Evolutionary conservation across 1,284 basidiomycete genomes (phyloP).

Genomic region (Cryptococcus maquisensis): DNA sequence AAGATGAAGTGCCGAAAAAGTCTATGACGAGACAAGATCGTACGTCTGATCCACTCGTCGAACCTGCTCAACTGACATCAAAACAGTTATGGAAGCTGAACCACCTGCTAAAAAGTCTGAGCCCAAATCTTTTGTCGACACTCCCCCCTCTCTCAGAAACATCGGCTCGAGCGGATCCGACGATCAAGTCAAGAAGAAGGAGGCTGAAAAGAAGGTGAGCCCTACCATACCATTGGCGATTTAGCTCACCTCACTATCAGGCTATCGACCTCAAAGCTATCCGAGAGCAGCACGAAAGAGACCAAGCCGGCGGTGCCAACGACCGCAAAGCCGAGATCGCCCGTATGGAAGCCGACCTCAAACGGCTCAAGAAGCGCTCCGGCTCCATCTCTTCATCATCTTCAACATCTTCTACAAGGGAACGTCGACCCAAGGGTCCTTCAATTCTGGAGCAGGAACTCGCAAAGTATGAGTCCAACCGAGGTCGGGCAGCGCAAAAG

Average conservation of each 20-base stretch:
- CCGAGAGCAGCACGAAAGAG: constrained; percentile 65
- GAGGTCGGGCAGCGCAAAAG: constrained; percentile 57
- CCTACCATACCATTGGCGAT: not conserved
- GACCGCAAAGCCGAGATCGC: constrained; percentile 72
- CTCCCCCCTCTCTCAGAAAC: constrained; percentile 26
- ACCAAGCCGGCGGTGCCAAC: constrained; percentile 60
- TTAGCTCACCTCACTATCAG: constrained; percentile 2
- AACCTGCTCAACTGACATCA: not conserved
- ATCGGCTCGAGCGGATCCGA: constrained; percentile 4
- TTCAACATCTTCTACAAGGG: constrained; percentile 29
- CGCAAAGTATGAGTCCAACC: constrained; percentile 66
- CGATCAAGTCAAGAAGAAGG: constrained; percentile 40
- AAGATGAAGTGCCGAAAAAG: constrained; percentile 58
- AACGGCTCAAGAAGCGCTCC: constrained; percentile 56
- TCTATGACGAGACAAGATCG: constrained; percentile 73
- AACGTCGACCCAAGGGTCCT: constrained; percentile 51
- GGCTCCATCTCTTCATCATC: constrained; percentile 42
- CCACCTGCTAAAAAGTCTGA: constrained; percentile 18
- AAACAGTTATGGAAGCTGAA: constrained; percentile 55
- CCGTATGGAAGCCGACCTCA: constrained; percentile 80
- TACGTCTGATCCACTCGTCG: constrained; percentile 50
- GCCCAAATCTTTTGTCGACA: constrained; percentile 21
- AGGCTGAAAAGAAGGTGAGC: constrained; percentile 38
- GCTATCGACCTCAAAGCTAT: constrained; percentile 61
- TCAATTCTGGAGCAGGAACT: constrained; percentile 75